Conservation (phyloP, 345 rosid genomes). For the Orychophragmus violaceus region DNA sequence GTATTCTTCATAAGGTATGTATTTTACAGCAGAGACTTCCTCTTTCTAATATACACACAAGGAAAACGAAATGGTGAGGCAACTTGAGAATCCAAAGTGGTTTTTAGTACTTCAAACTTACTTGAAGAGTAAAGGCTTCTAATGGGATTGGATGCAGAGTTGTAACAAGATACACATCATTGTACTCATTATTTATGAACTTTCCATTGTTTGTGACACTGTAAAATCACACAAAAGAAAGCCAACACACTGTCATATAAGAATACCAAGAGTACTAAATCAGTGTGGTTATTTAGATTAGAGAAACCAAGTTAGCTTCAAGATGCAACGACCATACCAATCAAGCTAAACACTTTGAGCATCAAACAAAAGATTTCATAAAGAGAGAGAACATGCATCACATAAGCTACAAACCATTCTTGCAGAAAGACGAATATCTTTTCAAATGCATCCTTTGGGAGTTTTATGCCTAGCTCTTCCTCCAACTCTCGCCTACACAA, state of each 20-base stretch:
- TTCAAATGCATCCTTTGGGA: slow-evolving; percentile 92
- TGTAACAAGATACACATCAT: slow-evolving; percentile 85
- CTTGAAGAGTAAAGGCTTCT: slow-evolving; percentile 92
- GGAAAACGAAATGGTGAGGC: neutral
- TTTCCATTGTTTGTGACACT: slow-evolving; percentile 74
- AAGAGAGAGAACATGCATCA: neutral
- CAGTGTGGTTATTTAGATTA: neutral
- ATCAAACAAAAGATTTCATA: neutral
- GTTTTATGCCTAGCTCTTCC: slow-evolving; percentile 77
- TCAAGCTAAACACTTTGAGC: neutral
- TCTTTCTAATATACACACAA: slow-evolving; percentile 42
- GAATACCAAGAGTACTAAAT: neutral
- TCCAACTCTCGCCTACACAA: slow-evolving; percentile 76
- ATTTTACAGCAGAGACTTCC: slow-evolving; percentile 91
- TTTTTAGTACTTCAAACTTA: slow-evolving; percentile 14
- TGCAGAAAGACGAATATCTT: slow-evolving; percentile 61
- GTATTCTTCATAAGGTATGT: slow-evolving; percentile 56
- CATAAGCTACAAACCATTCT: slow-evolving; percentile 61
- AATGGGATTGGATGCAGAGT: slow-evolving; percentile 73
- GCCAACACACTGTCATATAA: neutral
- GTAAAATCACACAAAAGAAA: slow-evolving; percentile 23
- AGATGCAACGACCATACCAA: neutral
- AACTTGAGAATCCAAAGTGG: neutral
- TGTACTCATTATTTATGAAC: slow-evolving; percentile 77
- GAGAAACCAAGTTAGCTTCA: neutral